Percentiles rank a stretch among this genome's conserved stretches.
These are phyloP conservation scores for Musa beccarii DNA, from an alignment of 176 grass and related monocot species.

Conservation along the genomic window DNA sequence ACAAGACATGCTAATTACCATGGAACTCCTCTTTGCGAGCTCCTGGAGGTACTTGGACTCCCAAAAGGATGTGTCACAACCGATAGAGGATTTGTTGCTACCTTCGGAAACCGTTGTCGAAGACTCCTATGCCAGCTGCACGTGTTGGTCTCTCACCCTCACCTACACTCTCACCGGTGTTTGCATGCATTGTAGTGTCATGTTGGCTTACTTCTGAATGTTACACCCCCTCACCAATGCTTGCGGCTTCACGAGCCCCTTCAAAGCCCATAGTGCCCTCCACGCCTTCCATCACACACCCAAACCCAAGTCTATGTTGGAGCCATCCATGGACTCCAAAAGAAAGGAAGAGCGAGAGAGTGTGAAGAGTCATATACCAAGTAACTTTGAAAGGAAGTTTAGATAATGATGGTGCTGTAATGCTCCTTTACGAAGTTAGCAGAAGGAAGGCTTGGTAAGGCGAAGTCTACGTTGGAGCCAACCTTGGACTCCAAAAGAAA, in stretches of 20 bases:
- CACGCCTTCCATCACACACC: constrained; percentile 30
- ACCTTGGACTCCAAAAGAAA: no score
- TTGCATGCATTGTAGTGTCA: constrained; percentile 93
- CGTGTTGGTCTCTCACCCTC: constrained; percentile 65
- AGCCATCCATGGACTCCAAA: not conserved
- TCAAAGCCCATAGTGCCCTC: constrained; percentile 66
- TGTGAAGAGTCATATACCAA: no score
- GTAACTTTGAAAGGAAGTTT: no score
- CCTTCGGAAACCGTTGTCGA: constrained; percentile 19
- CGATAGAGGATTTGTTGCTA: constrained; percentile 62
- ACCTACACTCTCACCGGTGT: constrained; percentile 72
- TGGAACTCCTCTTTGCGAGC: constrained; percentile 53
- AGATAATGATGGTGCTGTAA: no score
- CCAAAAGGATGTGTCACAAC: constrained; percentile 58
- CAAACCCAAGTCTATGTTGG: not conserved
- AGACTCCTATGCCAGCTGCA: constrained; percentile 60
- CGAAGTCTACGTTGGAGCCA: no score
- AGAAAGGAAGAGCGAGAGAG: not conserved
- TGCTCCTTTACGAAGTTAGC: no score
- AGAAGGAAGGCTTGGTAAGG: no score
- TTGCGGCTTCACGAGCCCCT: constrained; percentile 85
- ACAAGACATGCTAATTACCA: constrained; percentile 23
- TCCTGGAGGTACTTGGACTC: constrained; percentile 70
- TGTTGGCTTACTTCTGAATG: constrained; percentile 81
- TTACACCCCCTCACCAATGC: constrained; percentile 89